Conservation (phyloP, 2,329 filamentous ascomycete species). For the Venturia oleaginea region DNA sequence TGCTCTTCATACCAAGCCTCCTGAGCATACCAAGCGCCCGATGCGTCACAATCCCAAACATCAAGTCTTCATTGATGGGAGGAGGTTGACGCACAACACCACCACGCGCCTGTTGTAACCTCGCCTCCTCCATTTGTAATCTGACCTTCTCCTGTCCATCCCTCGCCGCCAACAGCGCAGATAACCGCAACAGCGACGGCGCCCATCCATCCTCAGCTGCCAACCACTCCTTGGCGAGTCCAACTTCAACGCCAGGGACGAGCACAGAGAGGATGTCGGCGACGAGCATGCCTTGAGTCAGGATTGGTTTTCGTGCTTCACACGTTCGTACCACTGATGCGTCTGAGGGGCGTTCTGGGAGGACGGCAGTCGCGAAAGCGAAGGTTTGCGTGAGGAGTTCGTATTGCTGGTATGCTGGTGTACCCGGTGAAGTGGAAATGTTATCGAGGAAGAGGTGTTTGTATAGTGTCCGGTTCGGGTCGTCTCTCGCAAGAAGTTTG, state of each 20-base stretch:
- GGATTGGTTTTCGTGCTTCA: slow-evolving; percentile 74
- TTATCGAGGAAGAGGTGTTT: slow-evolving; percentile 73
- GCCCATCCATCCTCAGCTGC: slow-evolving; percentile 77
- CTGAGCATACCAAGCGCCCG: slow-evolving; percentile 39
- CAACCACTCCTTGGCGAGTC: slow-evolving; percentile 71
- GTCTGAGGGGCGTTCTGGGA: slow-evolving; percentile 51
- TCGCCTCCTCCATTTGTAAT: slow-evolving; percentile 3
- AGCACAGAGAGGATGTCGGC: slow-evolving; percentile 80
- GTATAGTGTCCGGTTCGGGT: slow-evolving; percentile 82
- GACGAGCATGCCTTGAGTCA: slow-evolving; percentile 87
- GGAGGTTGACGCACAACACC: slow-evolving; percentile 15
- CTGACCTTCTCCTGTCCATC: slow-evolving; percentile 3
- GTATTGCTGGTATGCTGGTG: slow-evolving; percentile 47
- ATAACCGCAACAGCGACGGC: slow-evolving; percentile 65
- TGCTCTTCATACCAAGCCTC: slow-evolving; percentile 36
- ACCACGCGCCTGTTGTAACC: slow-evolving; percentile 5
- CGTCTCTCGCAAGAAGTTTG: slow-evolving; percentile 84
- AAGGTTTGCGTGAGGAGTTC: slow-evolving; percentile 84
- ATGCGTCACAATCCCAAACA: slow-evolving; percentile 33
- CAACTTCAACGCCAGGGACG: slow-evolving; percentile 59
- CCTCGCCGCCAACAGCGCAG: slow-evolving; percentile 53
- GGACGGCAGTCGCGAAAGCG: slow-evolving; percentile 71
- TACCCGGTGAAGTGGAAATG: background rate
- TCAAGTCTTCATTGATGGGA: slow-evolving; percentile 25
- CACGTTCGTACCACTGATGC: slow-evolving; percentile 50